phyloP scores from a whole-genome alignment of 257 asterid species.

The Salvia hispanica region DNA sequence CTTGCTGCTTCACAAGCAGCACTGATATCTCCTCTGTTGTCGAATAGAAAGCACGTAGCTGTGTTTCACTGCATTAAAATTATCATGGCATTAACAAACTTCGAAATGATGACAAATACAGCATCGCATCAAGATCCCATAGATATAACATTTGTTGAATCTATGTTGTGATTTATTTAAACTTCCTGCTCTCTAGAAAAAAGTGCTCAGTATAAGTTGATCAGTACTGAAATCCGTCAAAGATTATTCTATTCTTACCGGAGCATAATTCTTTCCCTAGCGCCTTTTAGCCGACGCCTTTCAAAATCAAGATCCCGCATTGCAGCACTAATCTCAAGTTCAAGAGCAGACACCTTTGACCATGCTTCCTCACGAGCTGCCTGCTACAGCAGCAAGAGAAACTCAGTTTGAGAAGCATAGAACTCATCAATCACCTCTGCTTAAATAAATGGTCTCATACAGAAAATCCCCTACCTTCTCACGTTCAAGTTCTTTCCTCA shows the following conservation, averaged over 20 bases:
- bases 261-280: slow-evolving; percentile 97
- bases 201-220: slow-evolving; percentile 1
- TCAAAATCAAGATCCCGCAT: slow-evolving; percentile 93
- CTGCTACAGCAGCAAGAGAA: slow-evolving; percentile 86
- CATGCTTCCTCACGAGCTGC: slow-evolving; percentile 99
- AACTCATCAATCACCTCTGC: slow-evolving; percentile 13
- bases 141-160: not conserved
- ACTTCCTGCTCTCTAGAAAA: not conserved
- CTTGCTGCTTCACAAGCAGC: slow-evolving; percentile 84
- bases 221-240: slow-evolving; percentile 15
- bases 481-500: slow-evolving; percentile 81
- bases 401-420: slow-evolving; percentile 39
- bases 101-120: not conserved
- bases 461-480: slow-evolving; percentile 87
- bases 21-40: slow-evolving; percentile 91
- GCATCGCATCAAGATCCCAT: not conserved
- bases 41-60: slow-evolving; percentile 95
- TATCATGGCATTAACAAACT: slow-evolving; percentile 14
- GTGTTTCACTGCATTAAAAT: slow-evolving; percentile 77
- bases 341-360: slow-evolving; percentile 98
- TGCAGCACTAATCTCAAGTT: slow-evolving; percentile 92
- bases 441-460: slow-evolving; percentile 21
- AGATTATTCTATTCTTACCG: slow-evolving; percentile 56
- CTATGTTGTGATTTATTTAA: not conserved
- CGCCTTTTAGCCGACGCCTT: slow-evolving; percentile 86